Evolutionary conservation across 768 basidiomycete species (phyloP).

Genomic region (Psilocybe subaeruginosa): DNA sequence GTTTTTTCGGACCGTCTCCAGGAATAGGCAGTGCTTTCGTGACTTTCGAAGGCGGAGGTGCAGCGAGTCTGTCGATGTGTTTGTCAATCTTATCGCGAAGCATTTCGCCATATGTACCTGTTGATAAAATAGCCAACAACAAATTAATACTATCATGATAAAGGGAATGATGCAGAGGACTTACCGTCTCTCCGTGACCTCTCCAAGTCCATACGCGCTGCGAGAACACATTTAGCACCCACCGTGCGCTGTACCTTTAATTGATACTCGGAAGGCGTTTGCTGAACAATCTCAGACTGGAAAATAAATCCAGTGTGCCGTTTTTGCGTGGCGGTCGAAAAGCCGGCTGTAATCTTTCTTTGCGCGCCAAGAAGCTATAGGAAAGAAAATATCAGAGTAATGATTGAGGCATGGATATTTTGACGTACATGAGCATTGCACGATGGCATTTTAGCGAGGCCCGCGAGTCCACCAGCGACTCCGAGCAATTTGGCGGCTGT

Average conservation of each 20-base stretch:
- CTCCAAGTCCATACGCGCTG: constrained; percentile 94
- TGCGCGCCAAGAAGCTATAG: constrained; percentile 89
- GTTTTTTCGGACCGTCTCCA: constrained; percentile 93
- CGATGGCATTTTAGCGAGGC: constrained; percentile 91
- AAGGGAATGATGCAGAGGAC: constrained; percentile 15
- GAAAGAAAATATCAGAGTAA: neutral
- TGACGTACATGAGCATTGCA: constrained; percentile 90
- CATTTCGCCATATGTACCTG: constrained; percentile 80
- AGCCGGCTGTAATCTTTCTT: constrained; percentile 89
- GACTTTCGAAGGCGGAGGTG: constrained; percentile 93
- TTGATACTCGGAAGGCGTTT: constrained; percentile 87
- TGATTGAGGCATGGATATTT: neutral
- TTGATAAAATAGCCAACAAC: neutral
- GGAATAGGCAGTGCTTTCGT: constrained; percentile 93
- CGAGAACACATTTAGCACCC: constrained; percentile 88
- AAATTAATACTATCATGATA: neutral
- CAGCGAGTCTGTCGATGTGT: constrained; percentile 87
- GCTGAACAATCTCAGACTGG: constrained; percentile 87
- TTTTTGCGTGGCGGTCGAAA: constrained; percentile 84
- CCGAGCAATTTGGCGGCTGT: constrained; percentile 98
- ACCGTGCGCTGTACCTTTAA: constrained; percentile 92
- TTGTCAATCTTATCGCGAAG: constrained; percentile 91
- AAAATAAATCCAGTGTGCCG: constrained; percentile 97
- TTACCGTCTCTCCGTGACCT: constrained; percentile 79
- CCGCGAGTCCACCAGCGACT: constrained; percentile 91